Evolutionary conservation across 768 basidiomycete species (phyloP), one percentile per base, ranked within the genome.

Genomic region (Amanita thiersii): DNA sequence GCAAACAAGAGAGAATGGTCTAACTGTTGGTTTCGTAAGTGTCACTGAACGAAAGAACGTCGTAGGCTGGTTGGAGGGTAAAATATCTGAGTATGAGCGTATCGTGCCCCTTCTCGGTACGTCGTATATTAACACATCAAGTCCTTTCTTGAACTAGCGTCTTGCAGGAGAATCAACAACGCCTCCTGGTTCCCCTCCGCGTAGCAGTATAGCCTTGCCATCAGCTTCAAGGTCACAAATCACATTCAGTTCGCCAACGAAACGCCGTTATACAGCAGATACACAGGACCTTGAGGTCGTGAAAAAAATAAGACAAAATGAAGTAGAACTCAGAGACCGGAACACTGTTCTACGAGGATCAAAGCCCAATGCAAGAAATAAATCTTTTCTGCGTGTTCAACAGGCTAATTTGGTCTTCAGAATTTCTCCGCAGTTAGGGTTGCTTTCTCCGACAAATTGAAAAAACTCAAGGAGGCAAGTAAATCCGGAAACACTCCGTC

Each of bases 31-130:
- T 0, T 73, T 90, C 56, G 88, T 97, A 28, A 81, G 85, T 50
- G 78, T 90, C 24, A 88, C 89, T 2, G 92, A 96, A 61, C 68
- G 92, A 47, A 89, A 86, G 64, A 70, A 70, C 33, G 79, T 94
- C 0, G 77, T 88, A 25, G 91, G 93, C 39, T 97, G 86, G 79
- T 56, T 97, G 32, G 78, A 84, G 51, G 80, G 86, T 25, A 70
- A 64, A 52, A 56, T 60, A 9, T 44, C 56, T 4, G 65, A 72
- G 32, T 69, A 75, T 35, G 70, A 72, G n/a, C 66, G 72, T 18
- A 66, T 80, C 48, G 63, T 72, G 36, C 64, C 71, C 21, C 57
- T 73, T 39, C 26, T 53, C 47, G 63, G 75, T 74, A n/a, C n/a
- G n/a, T n/a, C n/a, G n/a, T n/a, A n/a, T n/a, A n/a, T n/a, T n/a